phyloP scores from a whole-genome alignment of 441 rosid species.

The Francoa sonchifolia region DNA sequence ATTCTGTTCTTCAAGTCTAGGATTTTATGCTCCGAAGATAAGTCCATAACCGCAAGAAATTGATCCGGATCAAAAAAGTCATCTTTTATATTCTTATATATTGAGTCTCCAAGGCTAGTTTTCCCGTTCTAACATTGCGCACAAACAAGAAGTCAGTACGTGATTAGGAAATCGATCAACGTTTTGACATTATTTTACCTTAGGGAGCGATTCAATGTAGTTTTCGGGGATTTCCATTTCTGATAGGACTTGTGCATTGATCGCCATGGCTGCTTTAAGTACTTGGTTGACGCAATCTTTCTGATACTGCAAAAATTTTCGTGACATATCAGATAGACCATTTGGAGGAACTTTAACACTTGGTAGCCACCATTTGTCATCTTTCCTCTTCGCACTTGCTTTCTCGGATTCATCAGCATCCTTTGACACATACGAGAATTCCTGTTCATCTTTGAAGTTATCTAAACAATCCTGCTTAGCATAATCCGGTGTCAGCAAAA shows the following conservation, averaged over 20 bases:
- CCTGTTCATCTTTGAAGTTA: slow-evolving; percentile 46
- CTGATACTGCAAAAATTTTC: slow-evolving; percentile 62
- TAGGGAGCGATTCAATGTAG: slow-evolving; percentile 91
- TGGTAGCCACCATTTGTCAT: slow-evolving; percentile 98
- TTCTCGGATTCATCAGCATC: slow-evolving; percentile 67
- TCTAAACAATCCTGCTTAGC: slow-evolving; percentile 57
- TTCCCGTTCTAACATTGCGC: slow-evolving; percentile 62
- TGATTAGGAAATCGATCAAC: not conserved
- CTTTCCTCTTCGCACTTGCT: slow-evolving; percentile 39
- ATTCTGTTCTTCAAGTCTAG: slow-evolving; percentile 81
- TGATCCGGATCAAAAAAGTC: slow-evolving; percentile 74
- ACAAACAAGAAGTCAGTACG: not conserved
- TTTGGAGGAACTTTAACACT: slow-evolving; percentile 62
- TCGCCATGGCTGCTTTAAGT: slow-evolving; percentile 94
- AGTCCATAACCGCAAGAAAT: slow-evolving; percentile 60
- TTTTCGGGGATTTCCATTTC: slow-evolving; percentile 89
- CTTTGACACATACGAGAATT: slow-evolving; percentile 48
- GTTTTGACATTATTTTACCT: slow-evolving; percentile 28
- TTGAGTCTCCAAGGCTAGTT: slow-evolving; percentile 76
- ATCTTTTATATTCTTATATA: slow-evolving; percentile 59
- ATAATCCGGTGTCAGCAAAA: not conserved
- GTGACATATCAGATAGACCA: slow-evolving; percentile 59
- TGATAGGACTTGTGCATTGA: slow-evolving; percentile 79
- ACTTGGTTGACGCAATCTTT: slow-evolving; percentile 91
- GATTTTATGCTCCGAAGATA: slow-evolving; percentile 78